phyloP scores from a whole-genome alignment of 768 basidiomycete species.

The Leccinum subtestaceum region DNA sequence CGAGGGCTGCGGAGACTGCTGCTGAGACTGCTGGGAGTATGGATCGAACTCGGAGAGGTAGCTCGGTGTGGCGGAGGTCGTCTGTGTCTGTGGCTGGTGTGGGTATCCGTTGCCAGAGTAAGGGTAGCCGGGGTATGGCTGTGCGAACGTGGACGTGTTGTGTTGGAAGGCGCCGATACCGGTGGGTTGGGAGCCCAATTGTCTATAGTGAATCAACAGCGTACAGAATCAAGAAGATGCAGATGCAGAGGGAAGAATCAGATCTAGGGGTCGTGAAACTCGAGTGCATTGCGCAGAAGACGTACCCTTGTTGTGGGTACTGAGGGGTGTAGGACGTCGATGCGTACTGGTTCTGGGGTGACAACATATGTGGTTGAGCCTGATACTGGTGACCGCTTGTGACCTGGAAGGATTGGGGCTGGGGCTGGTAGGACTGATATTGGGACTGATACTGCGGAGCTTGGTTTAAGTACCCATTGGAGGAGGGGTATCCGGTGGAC shows the following conservation, averaged over 20 bases:
- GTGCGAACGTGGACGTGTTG: slow-evolving; percentile 50
- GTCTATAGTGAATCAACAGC: slow-evolving; percentile 12
- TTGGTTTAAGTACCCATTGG: slow-evolving; percentile 25
- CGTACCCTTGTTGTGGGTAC: slow-evolving; percentile 23
- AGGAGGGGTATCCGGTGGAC: slow-evolving; percentile 11
- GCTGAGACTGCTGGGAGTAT: slow-evolving; percentile 24
- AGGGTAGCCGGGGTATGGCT: slow-evolving; percentile 39
- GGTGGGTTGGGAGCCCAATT: slow-evolving; percentile 32
- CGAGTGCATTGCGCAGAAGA: neutral
- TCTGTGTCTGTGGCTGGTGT: slow-evolving; percentile 8
- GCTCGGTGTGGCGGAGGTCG: slow-evolving; percentile 13
- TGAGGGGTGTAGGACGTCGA: slow-evolving; percentile 25
- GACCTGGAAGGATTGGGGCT: slow-evolving; percentile 15
- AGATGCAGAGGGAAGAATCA: neutral
- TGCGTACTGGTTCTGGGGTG: slow-evolving; percentile 23
- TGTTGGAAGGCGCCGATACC: slow-evolving; percentile 43
- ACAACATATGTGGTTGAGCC: slow-evolving; percentile 17
- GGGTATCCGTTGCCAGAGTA: slow-evolving; percentile 32
- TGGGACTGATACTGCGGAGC: slow-evolving; percentile 37
- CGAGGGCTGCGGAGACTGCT: neutral
- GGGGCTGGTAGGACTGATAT: slow-evolving; percentile 33
- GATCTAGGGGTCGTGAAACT: neutral
- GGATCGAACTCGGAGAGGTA: slow-evolving; percentile 43
- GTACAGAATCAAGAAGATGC: neutral
- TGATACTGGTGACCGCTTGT: slow-evolving; percentile 10